Conservation (phyloP, 176 grass and related monocot genomes). For the Hsuehochloa calcarea region DNA sequence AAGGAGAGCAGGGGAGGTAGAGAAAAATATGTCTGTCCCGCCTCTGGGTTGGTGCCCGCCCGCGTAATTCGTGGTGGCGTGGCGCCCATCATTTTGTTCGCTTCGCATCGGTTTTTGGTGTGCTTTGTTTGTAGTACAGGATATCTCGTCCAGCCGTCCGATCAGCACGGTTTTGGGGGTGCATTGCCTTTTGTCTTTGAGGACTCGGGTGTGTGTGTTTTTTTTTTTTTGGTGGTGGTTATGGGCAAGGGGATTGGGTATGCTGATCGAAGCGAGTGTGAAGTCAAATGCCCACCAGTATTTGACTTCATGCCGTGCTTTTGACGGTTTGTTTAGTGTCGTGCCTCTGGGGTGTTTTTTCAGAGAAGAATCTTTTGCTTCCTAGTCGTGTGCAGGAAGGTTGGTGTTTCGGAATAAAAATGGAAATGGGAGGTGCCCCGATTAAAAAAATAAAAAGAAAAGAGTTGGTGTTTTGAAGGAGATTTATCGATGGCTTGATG, state of each 20-base stretch:
- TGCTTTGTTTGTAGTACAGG: background rate
- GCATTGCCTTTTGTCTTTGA: background rate
- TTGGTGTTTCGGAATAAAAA: background rate
- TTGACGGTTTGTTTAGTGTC: background rate
- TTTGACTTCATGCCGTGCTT: background rate
- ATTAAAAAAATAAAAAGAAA: too few species aligned
- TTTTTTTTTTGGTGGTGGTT: background rate
- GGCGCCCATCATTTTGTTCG: slow-evolving; percentile 6
- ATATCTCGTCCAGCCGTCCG: slow-evolving; percentile 2
- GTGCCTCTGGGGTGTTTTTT: background rate
- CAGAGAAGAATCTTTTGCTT: background rate
- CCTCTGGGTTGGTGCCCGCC: slow-evolving; percentile 13
- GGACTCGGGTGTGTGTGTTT: background rate
- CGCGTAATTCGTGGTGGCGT: background rate
- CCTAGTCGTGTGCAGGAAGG: background rate
- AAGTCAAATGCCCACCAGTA: background rate
- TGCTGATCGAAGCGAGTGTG: background rate
- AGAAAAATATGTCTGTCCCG: background rate
- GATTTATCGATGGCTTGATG: background rate
- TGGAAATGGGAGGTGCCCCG: too few species aligned
- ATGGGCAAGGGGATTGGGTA: background rate
- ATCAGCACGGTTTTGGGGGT: background rate
- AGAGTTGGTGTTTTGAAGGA: background rate
- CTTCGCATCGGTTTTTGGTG: background rate
- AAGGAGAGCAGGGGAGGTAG: background rate